A percentile compares a stretch with the other conserved stretches of the same genome.
These are phyloP conservation scores for Lactifluus pinguis DNA, from an alignment of 768 basidiomycete genomes.

Conservation along the genomic window DNA sequence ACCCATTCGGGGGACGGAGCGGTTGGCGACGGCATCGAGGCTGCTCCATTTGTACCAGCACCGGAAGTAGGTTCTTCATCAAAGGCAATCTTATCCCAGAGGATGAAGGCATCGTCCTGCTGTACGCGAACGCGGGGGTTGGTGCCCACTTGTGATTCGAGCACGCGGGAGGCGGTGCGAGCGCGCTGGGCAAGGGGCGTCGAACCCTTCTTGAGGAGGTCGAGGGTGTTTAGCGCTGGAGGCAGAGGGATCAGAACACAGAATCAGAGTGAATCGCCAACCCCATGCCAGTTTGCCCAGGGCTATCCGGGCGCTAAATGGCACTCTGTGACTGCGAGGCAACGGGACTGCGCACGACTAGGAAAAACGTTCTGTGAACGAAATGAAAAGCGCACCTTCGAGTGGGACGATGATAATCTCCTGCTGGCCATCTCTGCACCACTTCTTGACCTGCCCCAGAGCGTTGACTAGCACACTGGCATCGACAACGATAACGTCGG, in stretches of 20 bases:
- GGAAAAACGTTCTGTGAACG: background rate
- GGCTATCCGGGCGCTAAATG: background rate
- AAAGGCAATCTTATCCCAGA: conserved; percentile 67
- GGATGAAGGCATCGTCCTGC: conserved; percentile 72
- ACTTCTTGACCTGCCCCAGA: conserved; percentile 68
- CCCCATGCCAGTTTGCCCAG: background rate
- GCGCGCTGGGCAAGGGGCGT: conserved; percentile 72
- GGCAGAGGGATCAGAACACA: background rate
- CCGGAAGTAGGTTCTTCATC: conserved; percentile 24
- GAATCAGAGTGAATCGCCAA: background rate
- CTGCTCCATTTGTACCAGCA: conserved; percentile 18
- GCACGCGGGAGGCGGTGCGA: conserved; percentile 77
- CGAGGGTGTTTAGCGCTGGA: conserved; percentile 84
- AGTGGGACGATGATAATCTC: conserved; percentile 80
- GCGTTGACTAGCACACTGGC: conserved; percentile 77
- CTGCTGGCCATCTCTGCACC: conserved; percentile 68
- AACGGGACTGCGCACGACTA: background rate
- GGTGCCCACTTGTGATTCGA: conserved; percentile 80
- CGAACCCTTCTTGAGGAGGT: conserved; percentile 86
- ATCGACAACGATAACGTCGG: conserved; percentile 69
- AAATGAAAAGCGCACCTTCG: conserved; percentile 52
- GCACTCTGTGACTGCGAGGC: background rate
- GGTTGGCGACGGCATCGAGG: conserved; percentile 20
- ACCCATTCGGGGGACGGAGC: conserved; percentile 71
- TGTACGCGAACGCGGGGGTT: conserved; percentile 78